Evolutionary conservation across 306 rosid species (phyloP).

Genomic region (Hippophae rhamnoides): DNA sequence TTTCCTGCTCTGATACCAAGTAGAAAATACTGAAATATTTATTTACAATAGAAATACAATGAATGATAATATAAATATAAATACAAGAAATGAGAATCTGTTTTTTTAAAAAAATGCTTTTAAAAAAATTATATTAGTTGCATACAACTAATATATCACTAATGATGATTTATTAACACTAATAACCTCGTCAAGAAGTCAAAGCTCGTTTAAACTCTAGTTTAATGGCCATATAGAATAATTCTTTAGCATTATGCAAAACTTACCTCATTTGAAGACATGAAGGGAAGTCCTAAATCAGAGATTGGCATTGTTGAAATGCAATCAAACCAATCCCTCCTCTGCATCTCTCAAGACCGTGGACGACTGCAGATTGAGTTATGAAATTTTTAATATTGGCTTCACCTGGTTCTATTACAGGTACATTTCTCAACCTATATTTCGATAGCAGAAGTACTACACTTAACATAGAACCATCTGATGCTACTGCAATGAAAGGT

Average conservation of each 20-base stretch:
- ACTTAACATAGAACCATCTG: conserved; percentile 60
- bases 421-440: conserved; percentile 83
- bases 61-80: too few species aligned
- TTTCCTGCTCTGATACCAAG: too few species aligned
- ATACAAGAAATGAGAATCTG: too few species aligned
- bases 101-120: too few species aligned
- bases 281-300: conserved; percentile 84
- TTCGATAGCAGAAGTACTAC: conserved; percentile 82
- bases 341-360: conserved; percentile 65
- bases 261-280: conserved; percentile 51
- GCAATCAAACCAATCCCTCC: conserved; percentile 91
- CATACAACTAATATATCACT: too few species aligned
- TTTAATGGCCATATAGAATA: conserved; percentile 3
- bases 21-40: too few species aligned
- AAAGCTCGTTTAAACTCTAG: conserved; percentile 6
- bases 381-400: conserved; percentile 62
- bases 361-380: conserved; percentile 86
- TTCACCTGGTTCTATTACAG: conserved; percentile 68
- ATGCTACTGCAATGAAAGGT: conserved; percentile 70
- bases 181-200: conserved; percentile 32
- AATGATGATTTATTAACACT: too few species aligned
- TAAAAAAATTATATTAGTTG: too few species aligned
- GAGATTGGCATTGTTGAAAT: conserved; percentile 51
- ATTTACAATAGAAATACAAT: too few species aligned
- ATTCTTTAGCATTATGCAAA: not conserved